Evolutionary conservation across 352 stramenopile species (phyloP).

Genomic region (Phytophthora pinifolia): DNA sequence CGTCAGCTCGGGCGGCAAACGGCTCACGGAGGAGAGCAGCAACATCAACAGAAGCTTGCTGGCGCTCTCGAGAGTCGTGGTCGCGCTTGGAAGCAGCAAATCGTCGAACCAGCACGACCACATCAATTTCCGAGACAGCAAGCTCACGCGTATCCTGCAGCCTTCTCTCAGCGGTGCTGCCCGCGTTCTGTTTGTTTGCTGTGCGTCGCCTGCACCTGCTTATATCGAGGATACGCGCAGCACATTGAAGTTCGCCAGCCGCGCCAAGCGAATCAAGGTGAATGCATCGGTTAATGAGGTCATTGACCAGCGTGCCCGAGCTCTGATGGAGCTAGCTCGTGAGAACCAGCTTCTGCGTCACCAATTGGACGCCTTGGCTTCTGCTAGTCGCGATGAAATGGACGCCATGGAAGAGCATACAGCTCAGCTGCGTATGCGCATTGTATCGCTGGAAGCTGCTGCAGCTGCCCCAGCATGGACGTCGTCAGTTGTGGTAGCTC

Average conservation of each 20-base stretch:
- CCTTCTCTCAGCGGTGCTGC: slow-evolving; percentile 84
- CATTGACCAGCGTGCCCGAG: slow-evolving; percentile 33
- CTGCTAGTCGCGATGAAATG: slow-evolving; percentile 38
- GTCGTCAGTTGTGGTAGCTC: slow-evolving; percentile 23
- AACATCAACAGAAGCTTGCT: slow-evolving; percentile 76
- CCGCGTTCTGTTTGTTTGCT: slow-evolving; percentile 86
- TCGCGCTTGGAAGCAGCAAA: slow-evolving; percentile 89
- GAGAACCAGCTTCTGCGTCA: slow-evolving; percentile 47
- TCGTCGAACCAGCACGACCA: slow-evolving; percentile 44
- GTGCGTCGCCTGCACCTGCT: slow-evolving; percentile 67
- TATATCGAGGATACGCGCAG: slow-evolving; percentile 89
- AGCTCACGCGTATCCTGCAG: slow-evolving; percentile 92
- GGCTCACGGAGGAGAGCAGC: slow-evolving; percentile 44
- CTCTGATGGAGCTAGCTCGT: slow-evolving; percentile 37
- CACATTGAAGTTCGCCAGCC: slow-evolving; percentile 92
- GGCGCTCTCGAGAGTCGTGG: slow-evolving; percentile 85
- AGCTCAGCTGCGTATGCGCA: slow-evolving; percentile 31
- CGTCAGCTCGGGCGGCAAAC: slow-evolving; percentile 54
- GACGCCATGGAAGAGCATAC: slow-evolving; percentile 40
- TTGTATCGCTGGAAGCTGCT: slow-evolving; percentile 39
- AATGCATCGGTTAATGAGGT: slow-evolving; percentile 48
- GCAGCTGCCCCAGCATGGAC: slow-evolving; percentile 27
- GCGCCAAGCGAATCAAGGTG: slow-evolving; percentile 83
- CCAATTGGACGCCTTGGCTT: slow-evolving; percentile 36
- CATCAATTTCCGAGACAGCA: slow-evolving; percentile 93